Evolutionary conservation across 495 filamentous ascomycete genomes (phyloP), one percentile per base, ranked within the genome.

Genomic region (Ascobolus immersus): DNA sequence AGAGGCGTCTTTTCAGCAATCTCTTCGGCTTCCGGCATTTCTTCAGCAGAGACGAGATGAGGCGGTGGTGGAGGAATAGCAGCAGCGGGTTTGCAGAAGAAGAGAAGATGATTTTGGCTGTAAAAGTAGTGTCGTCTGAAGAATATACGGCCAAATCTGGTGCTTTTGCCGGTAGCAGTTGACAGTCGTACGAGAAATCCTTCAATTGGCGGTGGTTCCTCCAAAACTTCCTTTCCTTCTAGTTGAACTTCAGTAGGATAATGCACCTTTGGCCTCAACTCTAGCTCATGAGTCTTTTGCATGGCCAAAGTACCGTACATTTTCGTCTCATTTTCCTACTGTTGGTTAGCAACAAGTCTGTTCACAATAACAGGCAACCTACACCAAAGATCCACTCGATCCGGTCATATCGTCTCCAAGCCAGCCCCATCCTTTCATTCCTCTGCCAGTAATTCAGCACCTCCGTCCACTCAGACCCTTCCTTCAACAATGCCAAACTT

Each of bases 271-370:
- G 73, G 73, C 12, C 73, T 59, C 22, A 79, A 51, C 48, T 79
- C 73, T 23, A 79, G 65, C 18, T 78, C 73, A 47, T 79, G 73
- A 0, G 73, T 71, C 35, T 32, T 65, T 41, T 67, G 56, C 73
- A 79, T 77, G 15, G 65, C 73, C 10, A 79, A 63, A 0, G 70
- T 64, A 4, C 73, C 73, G 41, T 76, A 74, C 73, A 79, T 78
- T 27, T 64, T 67, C 37, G 67, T 59, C 47, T 78, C 73, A 32
- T 74, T 71, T 4, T 52, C 26, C 44, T 46, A 19, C 10, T 20
- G 32, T 10, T 0, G 2, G 22, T 38, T 17, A 44, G 32, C 12
- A 35, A 39, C 12, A 20, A 7, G n/a, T 9, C 14, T 12, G 12
- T 12, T 2, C n/a, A 5, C 1, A 37, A 12, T n/a, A 3, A 21